These are phyloP conservation scores for Curvularia eragrostidis DNA, from an alignment of 2,329 filamentous ascomycete genomes.

Conservation along the genomic window DNA sequence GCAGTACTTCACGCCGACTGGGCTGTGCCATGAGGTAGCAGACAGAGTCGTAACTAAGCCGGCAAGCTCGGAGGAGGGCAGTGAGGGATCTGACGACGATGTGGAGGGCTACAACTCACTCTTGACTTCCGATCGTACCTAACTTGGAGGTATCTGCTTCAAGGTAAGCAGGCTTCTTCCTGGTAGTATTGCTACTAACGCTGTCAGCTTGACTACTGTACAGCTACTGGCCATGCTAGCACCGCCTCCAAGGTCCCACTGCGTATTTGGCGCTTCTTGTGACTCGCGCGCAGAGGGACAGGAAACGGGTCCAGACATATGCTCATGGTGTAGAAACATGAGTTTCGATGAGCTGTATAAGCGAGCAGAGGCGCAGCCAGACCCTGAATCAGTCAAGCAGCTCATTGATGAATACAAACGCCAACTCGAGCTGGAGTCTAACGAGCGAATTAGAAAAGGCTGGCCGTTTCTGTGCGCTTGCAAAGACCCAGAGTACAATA, in stretches of 20 bases:
- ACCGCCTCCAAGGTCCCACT: conserved; percentile 29
- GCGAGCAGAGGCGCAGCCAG: conserved; percentile 20
- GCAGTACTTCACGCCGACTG: conserved; percentile 38
- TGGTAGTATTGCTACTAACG: conserved; percentile 2
- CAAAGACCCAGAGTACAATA: conserved; percentile 31
- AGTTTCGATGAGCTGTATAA: conserved; percentile 31
- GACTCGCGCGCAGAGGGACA: conserved; percentile 27
- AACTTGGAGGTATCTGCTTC: background rate
- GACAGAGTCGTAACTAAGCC: conserved; percentile 27
- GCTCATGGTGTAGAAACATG: conserved; percentile 36
- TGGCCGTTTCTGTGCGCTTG: conserved; percentile 32
- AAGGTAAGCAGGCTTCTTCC: conserved; percentile 8
- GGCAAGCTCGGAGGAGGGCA: conserved; percentile 24
- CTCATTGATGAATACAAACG: conserved; percentile 28
- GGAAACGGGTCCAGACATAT: conserved; percentile 29
- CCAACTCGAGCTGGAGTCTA: conserved; percentile 28
- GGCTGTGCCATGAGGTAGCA: conserved; percentile 40
- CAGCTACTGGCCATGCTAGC: conserved; percentile 23
- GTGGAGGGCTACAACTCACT: conserved; percentile 33
- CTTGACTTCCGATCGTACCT: conserved; percentile 11
- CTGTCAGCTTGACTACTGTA: background rate
- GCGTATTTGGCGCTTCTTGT: conserved; percentile 33
- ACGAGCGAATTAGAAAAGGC: conserved; percentile 29
- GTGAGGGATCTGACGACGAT: conserved; percentile 32
- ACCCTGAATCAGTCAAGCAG: conserved; percentile 19